Conservation (phyloP, 2,329 filamentous ascomycete species). For the Arachnomyces sp. region DNA sequence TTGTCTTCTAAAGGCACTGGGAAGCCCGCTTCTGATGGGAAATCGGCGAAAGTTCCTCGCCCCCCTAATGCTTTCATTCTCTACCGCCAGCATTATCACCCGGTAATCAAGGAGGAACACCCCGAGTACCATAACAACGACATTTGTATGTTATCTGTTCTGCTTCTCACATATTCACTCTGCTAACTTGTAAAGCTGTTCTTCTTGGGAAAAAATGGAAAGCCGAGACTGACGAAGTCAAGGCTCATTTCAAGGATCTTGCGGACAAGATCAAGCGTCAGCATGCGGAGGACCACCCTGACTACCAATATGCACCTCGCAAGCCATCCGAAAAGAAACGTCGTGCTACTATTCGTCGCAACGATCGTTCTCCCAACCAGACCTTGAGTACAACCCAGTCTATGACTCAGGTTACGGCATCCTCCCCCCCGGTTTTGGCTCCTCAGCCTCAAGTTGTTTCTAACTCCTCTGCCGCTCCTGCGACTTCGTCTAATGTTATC, state of each 20-base stretch:
- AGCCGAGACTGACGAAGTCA: conserved; percentile 27
- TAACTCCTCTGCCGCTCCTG: no score
- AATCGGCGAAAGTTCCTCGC: conserved; percentile 32
- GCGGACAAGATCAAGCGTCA: conserved; percentile 33
- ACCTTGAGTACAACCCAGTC: no score
- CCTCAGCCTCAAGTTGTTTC: no score
- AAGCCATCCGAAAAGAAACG: conserved; percentile 40
- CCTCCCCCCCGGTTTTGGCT: no score
- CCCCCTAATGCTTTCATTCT: conserved; percentile 41
- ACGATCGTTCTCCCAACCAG: no score
- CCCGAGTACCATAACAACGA: conserved; percentile 38
- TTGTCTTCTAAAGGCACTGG: conserved; percentile 4
- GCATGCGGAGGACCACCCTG: conserved; percentile 33
- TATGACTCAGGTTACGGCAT: no score
- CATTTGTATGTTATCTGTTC: conserved; percentile 31
- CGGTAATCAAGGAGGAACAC: conserved; percentile 28
- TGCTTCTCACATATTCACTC: neutral
- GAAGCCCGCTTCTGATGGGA: conserved; percentile 12
- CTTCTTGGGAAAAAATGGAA: conserved; percentile 38
- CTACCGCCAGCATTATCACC: conserved; percentile 35
- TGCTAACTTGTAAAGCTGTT: conserved; percentile 23
- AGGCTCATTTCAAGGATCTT: conserved; percentile 29
- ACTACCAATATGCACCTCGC: conserved; percentile 40
- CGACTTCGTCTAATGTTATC: no score
- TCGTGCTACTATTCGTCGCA: conserved; percentile 29